These are phyloP conservation scores for Clitoria ternatea DNA, from an alignment of 306 rosid species.

Conservation along the genomic window DNA sequence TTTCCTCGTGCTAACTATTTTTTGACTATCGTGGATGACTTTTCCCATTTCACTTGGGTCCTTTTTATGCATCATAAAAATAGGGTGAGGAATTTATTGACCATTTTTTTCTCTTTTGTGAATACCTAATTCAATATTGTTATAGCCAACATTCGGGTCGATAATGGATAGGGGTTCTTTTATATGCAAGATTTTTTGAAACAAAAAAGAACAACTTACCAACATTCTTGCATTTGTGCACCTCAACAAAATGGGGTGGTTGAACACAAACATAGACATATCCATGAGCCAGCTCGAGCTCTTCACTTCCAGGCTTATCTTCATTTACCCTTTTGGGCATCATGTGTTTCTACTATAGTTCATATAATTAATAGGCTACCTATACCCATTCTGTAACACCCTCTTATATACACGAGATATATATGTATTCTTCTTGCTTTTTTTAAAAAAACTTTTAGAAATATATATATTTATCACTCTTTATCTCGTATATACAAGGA, in stretches of 20 bases:
- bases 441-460: too few species aligned
- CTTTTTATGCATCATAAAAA: not conserved
- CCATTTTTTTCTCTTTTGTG: not conserved
- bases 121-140: not conserved
- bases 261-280: not conserved
- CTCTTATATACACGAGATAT: too few species aligned
- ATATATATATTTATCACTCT: too few species aligned
- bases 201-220: not conserved
- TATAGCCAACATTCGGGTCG: not conserved
- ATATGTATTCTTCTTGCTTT: too few species aligned
- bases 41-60: not conserved
- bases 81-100: not conserved
- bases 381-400: too few species aligned
- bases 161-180: not conserved
- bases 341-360: too few species aligned
- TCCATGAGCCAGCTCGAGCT: not conserved
- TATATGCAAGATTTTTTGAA: not conserved
- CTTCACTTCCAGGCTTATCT: not conserved
- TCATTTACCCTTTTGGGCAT: not conserved
- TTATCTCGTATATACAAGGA: too few species aligned
- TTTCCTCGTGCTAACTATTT: not conserved
- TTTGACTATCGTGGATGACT: not conserved
- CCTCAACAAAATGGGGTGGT: not conserved
- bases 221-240: too few species aligned
- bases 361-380: too few species aligned